Conservation (phyloP, 805 yeast species). For the Torulaspora delbrueckii region DNA sequence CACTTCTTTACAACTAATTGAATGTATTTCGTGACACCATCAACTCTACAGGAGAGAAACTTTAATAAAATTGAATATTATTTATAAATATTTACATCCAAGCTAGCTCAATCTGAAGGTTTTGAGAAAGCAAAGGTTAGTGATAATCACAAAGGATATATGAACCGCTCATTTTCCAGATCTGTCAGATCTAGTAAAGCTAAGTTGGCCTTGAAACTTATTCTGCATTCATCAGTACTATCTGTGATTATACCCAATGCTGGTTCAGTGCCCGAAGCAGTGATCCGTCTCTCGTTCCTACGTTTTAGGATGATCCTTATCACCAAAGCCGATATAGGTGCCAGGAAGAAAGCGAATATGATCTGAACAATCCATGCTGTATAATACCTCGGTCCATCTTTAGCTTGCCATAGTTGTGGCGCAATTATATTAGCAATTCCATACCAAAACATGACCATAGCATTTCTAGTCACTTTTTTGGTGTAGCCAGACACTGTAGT, state of each 20-base stretch:
- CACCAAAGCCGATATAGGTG: slow-evolving; percentile 42
- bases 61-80: neutral
- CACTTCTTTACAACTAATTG: neutral
- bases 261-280: slow-evolving; percentile 16
- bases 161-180: slow-evolving; percentile 45
- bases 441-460: slow-evolving; percentile 42
- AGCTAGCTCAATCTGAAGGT: too few species aligned
- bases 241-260: slow-evolving; percentile 28
- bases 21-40: too few species aligned
- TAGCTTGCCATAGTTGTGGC: slow-evolving; percentile 51
- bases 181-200: slow-evolving; percentile 51
- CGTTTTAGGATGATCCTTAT: slow-evolving; percentile 42
- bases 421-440: slow-evolving; percentile 48
- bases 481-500: slow-evolving; percentile 45
- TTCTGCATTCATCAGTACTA: slow-evolving; percentile 23
- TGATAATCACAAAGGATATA: slow-evolving; percentile 42
- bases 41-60: neutral
- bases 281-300: slow-evolving; percentile 42
- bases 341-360: slow-evolving; percentile 43
- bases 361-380: slow-evolving; percentile 53
- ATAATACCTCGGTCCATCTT: slow-evolving; percentile 42
- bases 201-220: slow-evolving; percentile 25
- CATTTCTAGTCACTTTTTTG: slow-evolving; percentile 45
- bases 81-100: too few species aligned
- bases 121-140: neutral